These are phyloP conservation scores for Ceratobasidium sp. DNA, from an alignment of 1,284 basidiomycete species.

Conservation along the genomic window DNA sequence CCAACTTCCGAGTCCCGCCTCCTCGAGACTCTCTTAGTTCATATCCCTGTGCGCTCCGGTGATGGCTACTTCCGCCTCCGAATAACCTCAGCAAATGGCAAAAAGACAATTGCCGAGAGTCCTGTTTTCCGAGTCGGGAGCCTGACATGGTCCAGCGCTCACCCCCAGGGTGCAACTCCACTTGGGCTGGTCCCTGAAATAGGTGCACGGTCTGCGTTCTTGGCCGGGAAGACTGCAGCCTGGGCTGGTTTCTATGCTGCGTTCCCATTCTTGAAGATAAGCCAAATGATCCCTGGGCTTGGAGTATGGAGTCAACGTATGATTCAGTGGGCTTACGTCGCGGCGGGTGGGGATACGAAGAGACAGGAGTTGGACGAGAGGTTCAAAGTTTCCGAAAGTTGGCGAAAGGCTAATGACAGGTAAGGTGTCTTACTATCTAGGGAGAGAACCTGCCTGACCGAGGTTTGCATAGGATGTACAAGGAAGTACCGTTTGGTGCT, in stretches of 20 bases:
- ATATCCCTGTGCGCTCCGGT: conserved; percentile 48
- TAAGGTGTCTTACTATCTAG: neutral
- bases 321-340: conserved; percentile 48
- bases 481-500: conserved; percentile 49
- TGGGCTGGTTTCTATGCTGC: conserved; percentile 54
- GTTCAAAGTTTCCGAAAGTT: conserved; percentile 44
- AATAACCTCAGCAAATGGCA: conserved; percentile 46
- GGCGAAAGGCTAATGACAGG: conserved; percentile 46
- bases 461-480: conserved; percentile 38
- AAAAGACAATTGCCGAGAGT: conserved; percentile 51
- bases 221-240: conserved; percentile 50
- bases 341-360: conserved; percentile 46
- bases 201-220: conserved; percentile 51
- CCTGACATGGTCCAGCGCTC: conserved; percentile 53
- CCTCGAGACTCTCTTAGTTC: conserved; percentile 45
- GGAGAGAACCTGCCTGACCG: neutral
- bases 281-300: conserved; percentile 39
- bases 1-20: conserved; percentile 30
- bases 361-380: conserved; percentile 44
- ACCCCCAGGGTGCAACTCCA: conserved; percentile 55
- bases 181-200: conserved; percentile 54
- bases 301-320: conserved; percentile 54
- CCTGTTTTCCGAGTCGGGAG: conserved; percentile 55
- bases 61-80: conserved; percentile 52
- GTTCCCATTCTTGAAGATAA: conserved; percentile 54